A percentile compares a stretch with the other conserved stretches of the same genome.
These are phyloP conservation scores for Takashimella tepidaria DNA, from an alignment of 1,284 basidiomycete species.

Conservation along the genomic window DNA sequence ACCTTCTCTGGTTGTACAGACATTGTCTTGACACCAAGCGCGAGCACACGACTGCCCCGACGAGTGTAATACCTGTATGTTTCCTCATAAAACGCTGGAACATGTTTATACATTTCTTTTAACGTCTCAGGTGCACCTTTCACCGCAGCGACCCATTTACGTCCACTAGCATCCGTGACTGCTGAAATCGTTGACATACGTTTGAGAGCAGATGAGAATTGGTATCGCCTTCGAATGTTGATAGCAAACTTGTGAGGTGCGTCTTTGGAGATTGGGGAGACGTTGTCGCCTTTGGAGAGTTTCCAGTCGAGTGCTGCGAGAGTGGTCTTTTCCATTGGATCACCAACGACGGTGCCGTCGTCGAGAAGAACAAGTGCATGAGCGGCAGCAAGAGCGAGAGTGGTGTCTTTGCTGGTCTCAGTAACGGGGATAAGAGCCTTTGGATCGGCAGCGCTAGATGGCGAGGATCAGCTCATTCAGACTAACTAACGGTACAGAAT, in stretches of 20 bases:
- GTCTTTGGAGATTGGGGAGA: conserved; percentile 57
- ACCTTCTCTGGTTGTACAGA: conserved; percentile 67
- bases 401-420: conserved; percentile 70
- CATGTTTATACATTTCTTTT: conserved; percentile 68
- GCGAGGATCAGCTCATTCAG: conserved; percentile 2
- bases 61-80: conserved; percentile 91
- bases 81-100: conserved; percentile 78
- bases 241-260: conserved; percentile 60
- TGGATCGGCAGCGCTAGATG: conserved; percentile 59
- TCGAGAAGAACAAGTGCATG: conserved; percentile 93
- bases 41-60: conserved; percentile 82
- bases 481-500: background rate
- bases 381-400: conserved; percentile 82
- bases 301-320: conserved; percentile 89
- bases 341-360: conserved; percentile 82
- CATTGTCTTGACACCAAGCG: conserved; percentile 78
- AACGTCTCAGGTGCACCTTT: conserved; percentile 96
- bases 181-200: conserved; percentile 89
- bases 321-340: conserved; percentile 99
- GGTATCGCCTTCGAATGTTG: conserved; percentile 79
- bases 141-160: conserved; percentile 56
- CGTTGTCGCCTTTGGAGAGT: conserved; percentile 67
- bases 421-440: conserved; percentile 71
- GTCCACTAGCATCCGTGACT: conserved; percentile 48
- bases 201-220: conserved; percentile 92